phyloP scores from a whole-genome alignment of 2,329 filamentous ascomycete genomes.

The Scleromitrula shiraiana region DNA sequence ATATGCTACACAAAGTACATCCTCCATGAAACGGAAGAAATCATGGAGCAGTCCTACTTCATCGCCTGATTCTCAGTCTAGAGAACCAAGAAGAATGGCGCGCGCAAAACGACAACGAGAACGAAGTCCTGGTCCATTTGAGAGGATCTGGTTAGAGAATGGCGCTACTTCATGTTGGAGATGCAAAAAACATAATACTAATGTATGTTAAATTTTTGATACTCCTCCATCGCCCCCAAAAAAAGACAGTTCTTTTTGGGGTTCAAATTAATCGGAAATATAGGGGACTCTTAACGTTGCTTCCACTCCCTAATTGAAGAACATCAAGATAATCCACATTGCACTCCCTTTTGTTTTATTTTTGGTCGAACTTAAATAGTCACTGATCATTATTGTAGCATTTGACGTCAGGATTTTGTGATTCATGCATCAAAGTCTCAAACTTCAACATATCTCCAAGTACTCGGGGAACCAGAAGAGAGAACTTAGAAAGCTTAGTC shows the following conservation, averaged over 20 bases:
- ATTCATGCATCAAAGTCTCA: constrained; percentile 11
- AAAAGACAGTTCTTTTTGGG: too few species aligned
- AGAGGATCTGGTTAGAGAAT: not conserved
- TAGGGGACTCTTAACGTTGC: too few species aligned
- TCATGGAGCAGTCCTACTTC: constrained; percentile 1
- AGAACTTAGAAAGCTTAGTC: constrained; percentile 15
- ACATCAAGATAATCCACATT: not conserved
- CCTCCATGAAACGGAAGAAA: constrained; percentile 1
- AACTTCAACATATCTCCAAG: constrained; percentile 14
- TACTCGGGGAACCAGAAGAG: constrained; percentile 10
- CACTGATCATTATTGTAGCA: not conserved
- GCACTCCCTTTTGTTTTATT: too few species aligned
- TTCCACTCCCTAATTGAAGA: not conserved
- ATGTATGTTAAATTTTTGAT: not conserved
- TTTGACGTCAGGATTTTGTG: constrained; percentile 12
- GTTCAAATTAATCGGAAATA: too few species aligned
- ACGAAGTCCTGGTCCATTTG: not conserved
- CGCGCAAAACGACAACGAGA: constrained; percentile 4
- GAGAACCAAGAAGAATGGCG: not conserved
- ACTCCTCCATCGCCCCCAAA: not conserved
- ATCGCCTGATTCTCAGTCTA: not conserved
- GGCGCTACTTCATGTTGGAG: constrained; percentile 7
- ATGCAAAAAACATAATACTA: constrained; percentile 3
- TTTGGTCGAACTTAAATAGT: too few species aligned
- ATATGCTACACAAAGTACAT: not conserved